Percentiles rank a stretch among this genome's conserved stretches.
Conservation (phyloP, 2,329 filamentous ascomycete species). For the Herpotrichia juniperi region DNA sequence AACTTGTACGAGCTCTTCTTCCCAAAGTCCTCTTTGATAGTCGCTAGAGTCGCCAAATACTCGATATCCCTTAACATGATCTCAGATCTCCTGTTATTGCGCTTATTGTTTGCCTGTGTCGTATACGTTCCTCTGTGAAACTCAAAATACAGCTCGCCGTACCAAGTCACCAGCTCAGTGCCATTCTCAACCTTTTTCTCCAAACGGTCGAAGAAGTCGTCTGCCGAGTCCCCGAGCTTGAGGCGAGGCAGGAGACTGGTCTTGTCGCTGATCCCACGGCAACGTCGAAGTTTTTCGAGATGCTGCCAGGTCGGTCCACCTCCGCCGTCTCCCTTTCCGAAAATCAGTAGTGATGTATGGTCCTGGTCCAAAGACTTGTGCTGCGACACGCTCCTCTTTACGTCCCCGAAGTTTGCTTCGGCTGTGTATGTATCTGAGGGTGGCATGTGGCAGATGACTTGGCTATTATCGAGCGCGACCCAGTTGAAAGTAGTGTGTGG, state of each 20-base stretch:
- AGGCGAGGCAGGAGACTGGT: conserved; percentile 83
- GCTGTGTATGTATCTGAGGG: conserved; percentile 96
- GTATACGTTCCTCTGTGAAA: conserved; percentile 97
- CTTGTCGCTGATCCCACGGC: conserved; percentile 88
- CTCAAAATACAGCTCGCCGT: conserved; percentile 97
- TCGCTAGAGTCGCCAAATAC: conserved; percentile 83
- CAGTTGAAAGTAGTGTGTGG: conserved; percentile 99
- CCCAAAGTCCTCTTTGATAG: conserved; percentile 66
- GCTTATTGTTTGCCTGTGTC: conserved; percentile 96
- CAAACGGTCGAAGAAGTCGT: conserved; percentile 89
- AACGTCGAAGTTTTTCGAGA: conserved; percentile 90
- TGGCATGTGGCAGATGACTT: conserved; percentile 97
- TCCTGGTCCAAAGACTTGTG: conserved; percentile 98
- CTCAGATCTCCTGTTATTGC: conserved; percentile 87
- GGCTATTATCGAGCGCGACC: conserved; percentile 93
- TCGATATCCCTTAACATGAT: conserved; percentile 86
- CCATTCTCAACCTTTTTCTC: conserved; percentile 74
- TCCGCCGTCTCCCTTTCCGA: conserved; percentile 95
- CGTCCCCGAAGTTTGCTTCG: conserved; percentile 91
- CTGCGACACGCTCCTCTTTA: conserved; percentile 84
- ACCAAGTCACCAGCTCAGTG: conserved; percentile 88
- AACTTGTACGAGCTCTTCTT: conserved; percentile 71
- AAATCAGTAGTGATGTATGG: conserved; percentile 86
- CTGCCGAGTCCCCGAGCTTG: conserved; percentile 86
- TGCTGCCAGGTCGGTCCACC: conserved; percentile 94